These are phyloP conservation scores for Saururus chinensis DNA, from an alignment of 164 flowering plant species.

Conservation along the genomic window DNA sequence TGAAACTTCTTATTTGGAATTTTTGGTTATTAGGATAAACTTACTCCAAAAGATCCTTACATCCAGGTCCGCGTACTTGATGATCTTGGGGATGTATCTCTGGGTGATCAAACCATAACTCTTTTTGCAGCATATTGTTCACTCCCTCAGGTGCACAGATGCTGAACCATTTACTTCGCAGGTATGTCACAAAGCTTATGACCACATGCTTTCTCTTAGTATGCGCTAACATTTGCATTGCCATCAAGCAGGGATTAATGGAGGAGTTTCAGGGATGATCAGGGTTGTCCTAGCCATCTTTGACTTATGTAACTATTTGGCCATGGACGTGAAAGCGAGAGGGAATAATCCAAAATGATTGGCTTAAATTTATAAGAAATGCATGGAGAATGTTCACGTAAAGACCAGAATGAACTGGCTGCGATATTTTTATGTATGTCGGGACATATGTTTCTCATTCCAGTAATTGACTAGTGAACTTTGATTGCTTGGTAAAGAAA, in stretches of 20 bases:
- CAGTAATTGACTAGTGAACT: no score
- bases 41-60: slow-evolving; percentile 96
- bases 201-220: background rate
- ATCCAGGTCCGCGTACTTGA: slow-evolving; percentile 87
- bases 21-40: slow-evolving; percentile 57
- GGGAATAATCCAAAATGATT: background rate
- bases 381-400: background rate
- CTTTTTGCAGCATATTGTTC: slow-evolving; percentile 73
- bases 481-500: no score
- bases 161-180: slow-evolving; percentile 79
- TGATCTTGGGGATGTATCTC: slow-evolving; percentile 65
- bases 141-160: slow-evolving; percentile 82
- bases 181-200: slow-evolving; percentile 21
- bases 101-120: slow-evolving; percentile 61
- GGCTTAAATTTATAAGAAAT: no score
- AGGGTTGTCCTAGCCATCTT: background rate
- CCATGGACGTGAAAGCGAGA: background rate
- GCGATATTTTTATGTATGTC: no score
- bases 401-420: background rate
- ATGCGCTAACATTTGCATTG: background rate
- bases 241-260: slow-evolving; percentile 58
- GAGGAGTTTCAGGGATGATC: slow-evolving; percentile 66
- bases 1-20: background rate
- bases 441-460: no score
- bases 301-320: background rate